These are phyloP conservation scores for Hamamelis virginiana DNA, from an alignment of 164 flowering plant genomes.

Conservation along the genomic window DNA sequence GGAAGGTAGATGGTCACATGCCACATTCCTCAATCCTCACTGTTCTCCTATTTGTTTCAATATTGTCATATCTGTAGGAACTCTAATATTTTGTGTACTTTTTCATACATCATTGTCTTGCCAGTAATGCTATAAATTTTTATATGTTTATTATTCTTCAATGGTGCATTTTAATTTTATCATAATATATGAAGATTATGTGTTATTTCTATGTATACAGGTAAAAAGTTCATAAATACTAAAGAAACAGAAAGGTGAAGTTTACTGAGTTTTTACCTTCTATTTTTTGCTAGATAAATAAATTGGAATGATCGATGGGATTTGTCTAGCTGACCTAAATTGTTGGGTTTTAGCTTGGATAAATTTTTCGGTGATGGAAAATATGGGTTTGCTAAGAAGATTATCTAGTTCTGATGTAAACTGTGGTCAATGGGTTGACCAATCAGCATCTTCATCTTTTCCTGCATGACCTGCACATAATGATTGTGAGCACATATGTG, in stretches of 20 bases:
- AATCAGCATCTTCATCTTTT: neutral
- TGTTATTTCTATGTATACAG: no score
- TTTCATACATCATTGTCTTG: neutral
- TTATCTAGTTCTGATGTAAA: neutral
- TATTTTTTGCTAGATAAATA: no score
- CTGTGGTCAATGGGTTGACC: neutral
- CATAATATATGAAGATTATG: no score
- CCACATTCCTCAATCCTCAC: neutral
- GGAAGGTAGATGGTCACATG: conserved; percentile 58
- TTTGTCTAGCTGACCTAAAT: no score
- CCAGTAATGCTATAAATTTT: neutral
- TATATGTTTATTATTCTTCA: neutral
- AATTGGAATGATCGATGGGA: no score
- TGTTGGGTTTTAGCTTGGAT: no score
- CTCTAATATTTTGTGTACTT: neutral
- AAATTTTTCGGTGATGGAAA: no score
- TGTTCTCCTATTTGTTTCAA: neutral
- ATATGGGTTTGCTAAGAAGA: neutral
- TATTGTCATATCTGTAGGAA: neutral
- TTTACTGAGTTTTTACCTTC: no score
- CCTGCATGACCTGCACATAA: neutral
- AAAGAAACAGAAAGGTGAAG: no score
- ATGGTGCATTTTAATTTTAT: no score
- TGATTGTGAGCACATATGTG: neutral
- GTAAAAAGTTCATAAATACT: no score